Evolutionary conservation across 228 moss, liverwort and hornwort genomes (phyloP).

Genomic region (Sphagnum fallax): DNA sequence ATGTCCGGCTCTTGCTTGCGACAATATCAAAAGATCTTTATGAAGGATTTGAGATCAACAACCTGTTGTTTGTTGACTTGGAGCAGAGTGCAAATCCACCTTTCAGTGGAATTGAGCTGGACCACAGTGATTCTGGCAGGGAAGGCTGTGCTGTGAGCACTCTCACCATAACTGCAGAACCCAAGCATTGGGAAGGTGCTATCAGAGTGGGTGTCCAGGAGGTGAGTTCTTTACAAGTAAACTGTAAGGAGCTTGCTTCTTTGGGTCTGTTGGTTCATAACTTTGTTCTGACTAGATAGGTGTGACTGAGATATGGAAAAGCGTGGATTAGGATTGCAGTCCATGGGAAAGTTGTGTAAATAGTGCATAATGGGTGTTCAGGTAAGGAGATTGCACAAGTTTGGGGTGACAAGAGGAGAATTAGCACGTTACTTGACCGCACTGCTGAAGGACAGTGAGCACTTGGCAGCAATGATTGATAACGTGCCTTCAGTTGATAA

Average conservation of each 20-base stretch:
- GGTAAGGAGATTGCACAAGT: constrained; percentile 94
- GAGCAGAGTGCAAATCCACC: constrained; percentile 54
- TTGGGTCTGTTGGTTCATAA: no score
- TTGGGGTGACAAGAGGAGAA: constrained; percentile 97
- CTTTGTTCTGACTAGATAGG: no score
- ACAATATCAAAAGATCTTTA: no score
- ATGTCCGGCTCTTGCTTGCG: no score
- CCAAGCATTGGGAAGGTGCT: constrained; percentile 48
- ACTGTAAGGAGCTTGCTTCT: no score
- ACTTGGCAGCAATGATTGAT: constrained; percentile 98
- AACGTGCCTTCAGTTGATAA: constrained; percentile 99
- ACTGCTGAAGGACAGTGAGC: constrained; percentile 95
- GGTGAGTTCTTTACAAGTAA: constrained; percentile 12
- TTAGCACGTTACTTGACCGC: constrained; percentile 95
- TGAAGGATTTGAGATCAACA: no score
- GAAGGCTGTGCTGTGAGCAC: constrained; percentile 57
- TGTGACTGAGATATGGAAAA: no score
- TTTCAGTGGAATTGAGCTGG: constrained; percentile 55
- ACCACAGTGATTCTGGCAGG: constrained; percentile 58
- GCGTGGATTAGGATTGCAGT: no score
- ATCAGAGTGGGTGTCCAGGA: constrained; percentile 56
- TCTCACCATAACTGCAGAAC: constrained; percentile 45
- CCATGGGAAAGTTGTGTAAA: no score
- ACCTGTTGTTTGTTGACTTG: neutral
- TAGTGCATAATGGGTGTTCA: constrained; percentile 7